Percentiles rank a stretch among this genome's conserved stretches.
Evolutionary conservation across 176 grass and related monocot genomes (phyloP).

Genomic region (Oryza brachyantha): DNA sequence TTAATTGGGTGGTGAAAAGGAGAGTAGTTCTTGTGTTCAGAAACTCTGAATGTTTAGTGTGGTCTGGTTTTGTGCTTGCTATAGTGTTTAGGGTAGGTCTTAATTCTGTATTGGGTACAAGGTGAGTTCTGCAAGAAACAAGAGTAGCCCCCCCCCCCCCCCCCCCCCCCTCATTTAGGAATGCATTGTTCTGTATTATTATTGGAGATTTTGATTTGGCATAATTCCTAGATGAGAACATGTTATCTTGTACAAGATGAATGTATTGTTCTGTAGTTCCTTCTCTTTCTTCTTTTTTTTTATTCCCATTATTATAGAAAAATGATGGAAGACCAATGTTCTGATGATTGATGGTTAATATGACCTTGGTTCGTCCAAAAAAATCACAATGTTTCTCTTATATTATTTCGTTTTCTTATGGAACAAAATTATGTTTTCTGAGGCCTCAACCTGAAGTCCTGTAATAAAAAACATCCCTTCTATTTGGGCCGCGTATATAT

Average conservation of each 20-base stretch:
- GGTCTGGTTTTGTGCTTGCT: conserved; percentile 35
- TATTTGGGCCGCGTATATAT: no score
- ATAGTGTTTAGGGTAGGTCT: conserved; percentile 35
- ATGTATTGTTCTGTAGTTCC: neutral
- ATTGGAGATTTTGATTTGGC: conserved; percentile 22
- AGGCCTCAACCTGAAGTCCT: no score
- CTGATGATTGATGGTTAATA: neutral
- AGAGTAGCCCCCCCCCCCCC: neutral
- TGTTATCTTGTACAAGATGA: neutral
- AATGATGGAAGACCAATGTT: neutral
- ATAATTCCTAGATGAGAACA: neutral
- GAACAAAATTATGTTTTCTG: no score
- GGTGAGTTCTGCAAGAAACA: conserved; percentile 26
- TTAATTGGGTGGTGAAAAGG: conserved; percentile 31
- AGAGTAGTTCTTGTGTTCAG: neutral
- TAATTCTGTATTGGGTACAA: conserved; percentile 28
- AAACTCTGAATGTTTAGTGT: conserved; percentile 1
- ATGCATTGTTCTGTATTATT: conserved; percentile 18
- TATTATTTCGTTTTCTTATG: no score
- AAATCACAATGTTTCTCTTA: no score
- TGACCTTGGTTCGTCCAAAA: neutral
- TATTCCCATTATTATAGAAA: neutral
- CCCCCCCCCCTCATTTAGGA: conserved; percentile 32
- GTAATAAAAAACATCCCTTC: no score
- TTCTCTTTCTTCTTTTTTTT: neutral